Conservation (phyloP, 495 filamentous ascomycete genomes). For the Xylaria castorea region DNA sequence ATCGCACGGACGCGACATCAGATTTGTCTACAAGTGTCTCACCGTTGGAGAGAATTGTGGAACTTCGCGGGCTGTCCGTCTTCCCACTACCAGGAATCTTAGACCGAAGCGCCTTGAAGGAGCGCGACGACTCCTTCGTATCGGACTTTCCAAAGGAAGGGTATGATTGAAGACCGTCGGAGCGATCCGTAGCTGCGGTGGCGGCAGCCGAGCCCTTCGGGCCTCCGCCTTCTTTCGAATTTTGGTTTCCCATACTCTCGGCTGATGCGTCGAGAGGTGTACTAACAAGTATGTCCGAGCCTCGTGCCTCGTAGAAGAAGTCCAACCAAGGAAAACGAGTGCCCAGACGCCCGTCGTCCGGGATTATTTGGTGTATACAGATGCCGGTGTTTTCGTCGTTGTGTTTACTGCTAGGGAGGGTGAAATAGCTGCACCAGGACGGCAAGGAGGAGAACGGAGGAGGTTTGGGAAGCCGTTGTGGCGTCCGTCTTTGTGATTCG, state of each 20-base stretch:
- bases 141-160: conserved; percentile 93
- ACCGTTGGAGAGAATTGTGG: conserved; percentile 66
- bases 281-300: conserved; percentile 22
- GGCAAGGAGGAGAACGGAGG: conserved; percentile 53
- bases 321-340: conserved; percentile 30
- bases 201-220: conserved; percentile 47
- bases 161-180: conserved; percentile 69
- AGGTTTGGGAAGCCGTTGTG: conserved; percentile 51
- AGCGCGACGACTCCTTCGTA: conserved; percentile 92
- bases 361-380: conserved; percentile 44
- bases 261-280: conserved; percentile 26
- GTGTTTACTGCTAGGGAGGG: conserved; percentile 49
- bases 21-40: conserved; percentile 69
- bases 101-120: conserved; percentile 75
- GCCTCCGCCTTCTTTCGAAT: conserved; percentile 74
- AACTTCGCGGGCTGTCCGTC: conserved; percentile 81
- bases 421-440: conserved; percentile 56
- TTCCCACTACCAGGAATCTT: conserved; percentile 65
- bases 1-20: conserved; percentile 76
- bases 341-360: conserved; percentile 53
- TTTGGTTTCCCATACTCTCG: conserved; percentile 84
- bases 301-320: conserved; percentile 26
- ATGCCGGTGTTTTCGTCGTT: conserved; percentile 26
- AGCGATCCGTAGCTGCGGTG: conserved; percentile 43
- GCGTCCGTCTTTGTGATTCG: conserved; percentile 47